A percentile compares a stretch with the other conserved stretches of the same genome.
Conservation (phyloP, 495 filamentous ascomycete species). For the Amorphotheca resinae region DNA sequence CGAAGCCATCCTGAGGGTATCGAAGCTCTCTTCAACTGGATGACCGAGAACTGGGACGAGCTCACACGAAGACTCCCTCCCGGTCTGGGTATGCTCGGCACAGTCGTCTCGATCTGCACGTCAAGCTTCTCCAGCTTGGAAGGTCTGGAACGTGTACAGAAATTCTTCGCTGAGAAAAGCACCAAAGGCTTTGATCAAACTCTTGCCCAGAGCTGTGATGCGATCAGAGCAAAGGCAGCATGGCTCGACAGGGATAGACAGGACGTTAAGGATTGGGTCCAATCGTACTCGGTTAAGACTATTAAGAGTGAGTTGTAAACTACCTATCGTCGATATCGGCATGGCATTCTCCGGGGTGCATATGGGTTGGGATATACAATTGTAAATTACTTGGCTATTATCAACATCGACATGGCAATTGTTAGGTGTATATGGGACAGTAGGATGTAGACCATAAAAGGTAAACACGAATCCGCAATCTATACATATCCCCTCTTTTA, state of each 20-base stretch:
- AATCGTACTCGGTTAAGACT: slow-evolving; percentile 22
- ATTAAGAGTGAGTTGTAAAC: neutral
- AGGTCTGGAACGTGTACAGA: slow-evolving; percentile 60
- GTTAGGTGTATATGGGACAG: no score
- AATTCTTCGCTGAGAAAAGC: slow-evolving; percentile 69
- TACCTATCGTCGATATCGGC: neutral
- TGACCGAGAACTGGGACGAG: slow-evolving; percentile 75
- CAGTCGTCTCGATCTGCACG: slow-evolving; percentile 72
- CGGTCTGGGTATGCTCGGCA: slow-evolving; percentile 70
- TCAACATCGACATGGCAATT: no score
- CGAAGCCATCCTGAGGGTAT: slow-evolving; percentile 68
- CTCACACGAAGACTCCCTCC: slow-evolving; percentile 72
- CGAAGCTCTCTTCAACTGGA: slow-evolving; percentile 68
- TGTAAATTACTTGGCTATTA: no score
- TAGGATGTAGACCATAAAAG: no score
- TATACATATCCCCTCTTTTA: no score
- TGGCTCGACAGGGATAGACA: slow-evolving; percentile 45
- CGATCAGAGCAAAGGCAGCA: slow-evolving; percentile 44
- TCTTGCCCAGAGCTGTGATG: slow-evolving; percentile 49
- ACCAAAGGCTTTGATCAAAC: slow-evolving; percentile 61
- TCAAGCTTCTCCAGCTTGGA: slow-evolving; percentile 65
- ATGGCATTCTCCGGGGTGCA: neutral
- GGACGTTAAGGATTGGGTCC: slow-evolving; percentile 43
- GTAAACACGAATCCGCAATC: no score
- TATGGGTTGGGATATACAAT: no score